Evolutionary conservation across 2,329 filamentous ascomycete species (phyloP), one percentile per base, ranked within the genome.

Genomic region (Penicillium brevicompactum): DNA sequence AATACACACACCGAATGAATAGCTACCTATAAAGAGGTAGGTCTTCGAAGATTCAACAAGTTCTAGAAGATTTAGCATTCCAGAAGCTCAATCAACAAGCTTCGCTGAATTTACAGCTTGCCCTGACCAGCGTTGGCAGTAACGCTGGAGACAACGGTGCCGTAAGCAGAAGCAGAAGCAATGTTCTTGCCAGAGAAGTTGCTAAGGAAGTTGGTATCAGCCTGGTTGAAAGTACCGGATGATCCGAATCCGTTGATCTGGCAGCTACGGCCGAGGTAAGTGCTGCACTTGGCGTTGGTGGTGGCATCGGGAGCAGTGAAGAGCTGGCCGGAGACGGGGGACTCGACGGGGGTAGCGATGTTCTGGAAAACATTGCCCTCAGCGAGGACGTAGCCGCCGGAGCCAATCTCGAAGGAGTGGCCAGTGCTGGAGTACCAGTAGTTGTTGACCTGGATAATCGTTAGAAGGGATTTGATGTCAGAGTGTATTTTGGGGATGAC

Each of bases 341-440:
- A 60, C 56, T 79, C 74, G 45, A 80, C 69, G 18, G 75, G 68
- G 18, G 73, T 71, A 13, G 70, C 67, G 51, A 86, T 77, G 62
- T 83, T 80, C 70, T 84, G 78, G 76, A 85, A 86, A 46, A 82
- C 71, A 63, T 83, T 85, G 37, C 83, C 84, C 71, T 86, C 83
- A 2, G 79, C 80, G 21, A 86, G 73, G 42, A 83, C 77, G 61
- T 73, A 74, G 48, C 63, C 73, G 41, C 77, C 77, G 5, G 67
- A 46, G 49, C 74, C 75, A 46, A 79, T 67, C 70, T 84, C 84
- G 67, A 86, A 85, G n/a, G 82, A 80, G 71, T 86, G 84, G 46
- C 80, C 80, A 18, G 71, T 67, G 69, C 79, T 81, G 65, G 79
- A 76, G 67, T 82, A 77, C 74, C 78, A 85, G 78, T 82, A 84